A percentile compares a stretch with the other conserved stretches of the same genome.
Evolutionary conservation across 371 early-diverging fungal genomes (phyloP).

Genomic region (Haplosporangium sp.): DNA sequence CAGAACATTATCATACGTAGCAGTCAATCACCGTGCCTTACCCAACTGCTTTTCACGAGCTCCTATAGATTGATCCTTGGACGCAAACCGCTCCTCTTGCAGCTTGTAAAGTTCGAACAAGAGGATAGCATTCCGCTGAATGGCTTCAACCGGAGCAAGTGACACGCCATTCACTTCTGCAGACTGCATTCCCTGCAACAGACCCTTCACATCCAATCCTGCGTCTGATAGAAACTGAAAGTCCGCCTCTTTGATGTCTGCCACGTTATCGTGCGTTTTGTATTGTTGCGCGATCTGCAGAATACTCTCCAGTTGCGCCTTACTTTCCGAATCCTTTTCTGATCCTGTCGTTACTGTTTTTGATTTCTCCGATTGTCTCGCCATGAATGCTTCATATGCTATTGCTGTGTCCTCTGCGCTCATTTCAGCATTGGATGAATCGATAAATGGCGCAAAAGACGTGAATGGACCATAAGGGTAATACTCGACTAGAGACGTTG

Average conservation of each 20-base stretch:
- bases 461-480: constrained; percentile 34
- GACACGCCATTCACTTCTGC: constrained; percentile 4
- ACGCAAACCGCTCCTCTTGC: constrained; percentile 51
- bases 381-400: constrained; percentile 30
- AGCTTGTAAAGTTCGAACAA: constrained; percentile 39
- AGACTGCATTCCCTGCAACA: constrained; percentile 4
- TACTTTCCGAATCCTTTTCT: constrained; percentile 28
- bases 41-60: constrained; percentile 40
- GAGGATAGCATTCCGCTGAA: constrained; percentile 41
- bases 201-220: constrained; percentile 28
- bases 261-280: constrained; percentile 13
- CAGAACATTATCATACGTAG: background rate
- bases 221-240: constrained; percentile 28
- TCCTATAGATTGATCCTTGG: constrained; percentile 37
- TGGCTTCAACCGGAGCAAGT: constrained; percentile 20
- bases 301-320: constrained; percentile 27
- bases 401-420: constrained; percentile 45
- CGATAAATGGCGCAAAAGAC: constrained; percentile 51
- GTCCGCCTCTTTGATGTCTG: constrained; percentile 13
- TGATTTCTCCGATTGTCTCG: constrained; percentile 18
- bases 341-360: constrained; percentile 1
- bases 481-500: constrained; percentile 32
- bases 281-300: constrained; percentile 42
- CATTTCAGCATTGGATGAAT: constrained; percentile 41
- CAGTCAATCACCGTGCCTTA: background rate